Base-by-base conservation (phyloP, 257 asterid genomes). In the Solanum paucissectum region DNA sequence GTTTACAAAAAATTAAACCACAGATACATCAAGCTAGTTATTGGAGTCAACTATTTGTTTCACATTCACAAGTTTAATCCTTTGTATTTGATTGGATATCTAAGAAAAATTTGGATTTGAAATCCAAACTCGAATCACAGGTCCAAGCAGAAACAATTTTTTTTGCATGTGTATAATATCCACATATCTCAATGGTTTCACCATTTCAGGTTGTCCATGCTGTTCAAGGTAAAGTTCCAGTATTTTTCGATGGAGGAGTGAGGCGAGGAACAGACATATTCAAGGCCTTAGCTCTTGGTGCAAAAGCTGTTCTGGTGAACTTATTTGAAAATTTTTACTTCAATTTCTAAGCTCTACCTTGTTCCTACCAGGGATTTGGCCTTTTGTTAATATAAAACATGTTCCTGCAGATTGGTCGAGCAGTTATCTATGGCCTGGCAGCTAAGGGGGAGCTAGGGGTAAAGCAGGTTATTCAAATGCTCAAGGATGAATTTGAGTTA, bases 221-320 rank as follows among this genome's bases (percentile, higher is more conserved):
- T 75, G 95, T 92, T 52, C 87, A 87, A 90, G 95, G 95, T 87
- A 93, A 87, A 90, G 88, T 93, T n/a, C 95, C 94, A 0, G 94
- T 93, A 38, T 86, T 93, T 34, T 42, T 94, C 18, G 96, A 94
- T 87, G 98, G 96, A 77, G 96, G 98, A 18, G 90, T 94, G 72
- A 90, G 98, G 87, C 92, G 98, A 18, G 96, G 96, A 84, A 92
- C 96, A 5, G 95, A 93, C 81, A 81, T 93, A 73, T 94, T 94
- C 91, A 93, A 94, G 92, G 96, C 94, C 91, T 90, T 94, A 76
- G 95, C 95, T 79, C 94, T 93, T 16, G 96, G 98, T 5, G 96
- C 96, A 83, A 91, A 89, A 88, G 98, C 93, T 36, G 95, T 93
- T 77, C 74, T 94, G 94, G 98, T 93, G 91, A 86, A 33, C 52